These are phyloP conservation scores for Geranium brycei DNA, from an alignment of 345 rosid genomes.

Conservation along the genomic window DNA sequence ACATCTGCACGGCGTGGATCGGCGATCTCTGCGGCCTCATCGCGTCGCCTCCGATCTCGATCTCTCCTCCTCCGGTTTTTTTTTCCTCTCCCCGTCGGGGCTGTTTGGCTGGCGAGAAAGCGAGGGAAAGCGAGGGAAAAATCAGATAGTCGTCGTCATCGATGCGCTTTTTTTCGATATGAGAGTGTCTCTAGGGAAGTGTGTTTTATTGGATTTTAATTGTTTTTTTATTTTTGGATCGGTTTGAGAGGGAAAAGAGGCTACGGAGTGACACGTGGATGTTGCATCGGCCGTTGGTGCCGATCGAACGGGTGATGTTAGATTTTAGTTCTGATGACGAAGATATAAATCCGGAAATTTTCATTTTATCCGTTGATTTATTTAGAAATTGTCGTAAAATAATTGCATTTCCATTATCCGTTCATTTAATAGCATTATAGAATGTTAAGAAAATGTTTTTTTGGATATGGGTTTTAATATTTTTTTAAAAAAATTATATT, in stretches of 20 bases:
- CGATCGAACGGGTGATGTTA: background rate
- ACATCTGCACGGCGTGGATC: constrained; percentile 63
- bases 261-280: background rate
- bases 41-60: background rate
- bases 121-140: background rate
- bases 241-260: background rate
- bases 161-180: no score
- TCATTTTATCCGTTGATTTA: no score
- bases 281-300: background rate
- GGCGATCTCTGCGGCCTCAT: constrained; percentile 56
- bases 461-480: no score
- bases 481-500: no score
- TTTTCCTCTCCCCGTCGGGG: background rate
- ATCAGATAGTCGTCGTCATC: background rate
- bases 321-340: background rate
- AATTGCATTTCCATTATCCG: no score
- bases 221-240: background rate
- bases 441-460: no score
- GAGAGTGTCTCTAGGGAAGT: background rate
- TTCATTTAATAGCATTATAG: no score
- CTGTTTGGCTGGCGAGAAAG: constrained; percentile 3
- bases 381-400: background rate
- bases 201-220: no score
- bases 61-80: no score
- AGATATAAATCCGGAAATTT: background rate